phyloP scores from a whole-genome alignment of 805 yeast species.

The Saccharomycopsis schoenii region DNA sequence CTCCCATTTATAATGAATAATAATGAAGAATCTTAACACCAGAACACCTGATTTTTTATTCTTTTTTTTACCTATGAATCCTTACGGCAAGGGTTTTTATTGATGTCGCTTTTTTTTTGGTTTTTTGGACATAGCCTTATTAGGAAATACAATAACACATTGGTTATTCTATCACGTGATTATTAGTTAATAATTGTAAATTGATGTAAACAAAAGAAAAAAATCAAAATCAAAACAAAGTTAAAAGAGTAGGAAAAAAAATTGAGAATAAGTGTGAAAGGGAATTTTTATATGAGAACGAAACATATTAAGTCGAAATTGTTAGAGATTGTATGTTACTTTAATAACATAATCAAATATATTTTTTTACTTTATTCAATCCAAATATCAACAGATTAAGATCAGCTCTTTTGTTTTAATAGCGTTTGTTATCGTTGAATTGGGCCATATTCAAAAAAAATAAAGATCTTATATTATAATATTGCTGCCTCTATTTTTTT shows the following conservation, averaged over 20 bases:
- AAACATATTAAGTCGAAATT: too few relatives aligned
- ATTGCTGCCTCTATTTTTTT: not conserved
- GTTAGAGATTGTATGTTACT: not conserved
- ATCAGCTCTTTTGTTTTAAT: too few relatives aligned
- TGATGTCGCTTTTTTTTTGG: not conserved
- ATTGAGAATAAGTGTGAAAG: not conserved
- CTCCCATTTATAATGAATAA: too few relatives aligned
- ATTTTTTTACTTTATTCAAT: too few relatives aligned
- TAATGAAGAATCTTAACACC: too few relatives aligned
- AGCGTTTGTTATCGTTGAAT: too few relatives aligned
- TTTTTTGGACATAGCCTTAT: not conserved
- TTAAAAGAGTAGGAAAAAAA: not conserved
- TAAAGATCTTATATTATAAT: too few relatives aligned
- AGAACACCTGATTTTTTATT: not conserved
- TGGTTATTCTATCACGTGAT: not conserved
- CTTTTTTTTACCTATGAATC: not conserved
- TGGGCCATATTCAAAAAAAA: not conserved
- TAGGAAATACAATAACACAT: conserved; percentile 18
- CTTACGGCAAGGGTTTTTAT: too few relatives aligned
- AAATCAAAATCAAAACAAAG: not conserved
- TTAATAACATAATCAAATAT: not conserved
- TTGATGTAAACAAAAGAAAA: not conserved
- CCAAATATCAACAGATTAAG: too few relatives aligned
- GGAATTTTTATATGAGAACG: not conserved
- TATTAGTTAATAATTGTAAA: not conserved